A percentile compares a stretch with the other conserved stretches of the same genome.
These are phyloP conservation scores for Chytriomyces sp. DNA, from an alignment of 192 early-diverging fungal genomes.

Conservation along the genomic window DNA sequence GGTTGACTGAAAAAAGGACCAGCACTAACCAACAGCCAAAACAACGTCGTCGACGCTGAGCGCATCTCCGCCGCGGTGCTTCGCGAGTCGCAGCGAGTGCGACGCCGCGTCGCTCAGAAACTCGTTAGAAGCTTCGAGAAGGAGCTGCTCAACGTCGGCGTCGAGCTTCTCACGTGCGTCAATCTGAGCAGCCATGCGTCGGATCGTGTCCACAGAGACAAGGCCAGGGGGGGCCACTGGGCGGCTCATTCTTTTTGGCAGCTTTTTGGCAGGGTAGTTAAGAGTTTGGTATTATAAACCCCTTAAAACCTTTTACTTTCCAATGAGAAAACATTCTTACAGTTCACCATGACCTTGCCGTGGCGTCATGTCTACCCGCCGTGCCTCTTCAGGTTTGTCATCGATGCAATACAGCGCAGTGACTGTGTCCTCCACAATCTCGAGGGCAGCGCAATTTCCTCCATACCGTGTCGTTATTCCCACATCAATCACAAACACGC, in stretches of 20 bases:
- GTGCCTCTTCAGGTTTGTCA: slow-evolving; percentile 26
- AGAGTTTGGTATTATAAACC: too few relatives aligned
- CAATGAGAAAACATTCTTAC: too few relatives aligned
- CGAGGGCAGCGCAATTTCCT: slow-evolving; percentile 66
- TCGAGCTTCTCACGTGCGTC: slow-evolving; percentile 28
- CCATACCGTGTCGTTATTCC: slow-evolving; percentile 72
- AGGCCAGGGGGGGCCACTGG: background rate
- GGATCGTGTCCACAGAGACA: slow-evolving; percentile 1
- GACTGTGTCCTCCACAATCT: slow-evolving; percentile 66
- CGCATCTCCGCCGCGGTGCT: slow-evolving; percentile 31
- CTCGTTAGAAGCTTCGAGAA: slow-evolving; percentile 37
- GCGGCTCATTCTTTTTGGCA: background rate
- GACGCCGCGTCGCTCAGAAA: slow-evolving; percentile 30
- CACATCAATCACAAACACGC: slow-evolving; percentile 70
- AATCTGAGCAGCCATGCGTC: slow-evolving; percentile 1
- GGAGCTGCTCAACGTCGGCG: slow-evolving; percentile 30
- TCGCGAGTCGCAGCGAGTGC: slow-evolving; percentile 27
- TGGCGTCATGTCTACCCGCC: slow-evolving; percentile 21
- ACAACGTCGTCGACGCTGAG: slow-evolving; percentile 35
- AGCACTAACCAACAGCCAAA: slow-evolving; percentile 36
- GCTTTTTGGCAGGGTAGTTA: background rate
- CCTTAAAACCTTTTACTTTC: too few relatives aligned
- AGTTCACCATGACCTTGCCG: too few relatives aligned
- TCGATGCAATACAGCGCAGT: slow-evolving; percentile 50
- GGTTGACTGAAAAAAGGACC: background rate